phyloP scores from a whole-genome alignment of 164 flowering plant genomes.

The Piper betle region DNA sequence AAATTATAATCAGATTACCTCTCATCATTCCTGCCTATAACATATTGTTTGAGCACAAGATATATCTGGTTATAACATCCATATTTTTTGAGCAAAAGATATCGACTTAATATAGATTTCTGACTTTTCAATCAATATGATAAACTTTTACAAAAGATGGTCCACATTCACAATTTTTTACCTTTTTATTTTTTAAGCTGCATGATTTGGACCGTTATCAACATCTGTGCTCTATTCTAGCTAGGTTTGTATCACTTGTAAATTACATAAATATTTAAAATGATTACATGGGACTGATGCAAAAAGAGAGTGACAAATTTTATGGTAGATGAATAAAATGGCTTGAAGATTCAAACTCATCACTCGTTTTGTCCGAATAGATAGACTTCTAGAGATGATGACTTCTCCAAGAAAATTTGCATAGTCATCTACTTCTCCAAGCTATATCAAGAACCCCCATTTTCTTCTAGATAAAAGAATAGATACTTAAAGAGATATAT shows the following conservation, averaged over 20 bases:
- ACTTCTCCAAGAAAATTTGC: background rate
- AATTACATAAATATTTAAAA: no score
- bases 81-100: no score
- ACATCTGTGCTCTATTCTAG: no score
- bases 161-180: no score
- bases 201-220: no score
- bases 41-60: background rate
- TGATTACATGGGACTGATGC: no score
- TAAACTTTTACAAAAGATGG: no score
- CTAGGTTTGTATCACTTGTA: no score
- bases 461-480: background rate
- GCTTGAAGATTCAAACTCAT: background rate
- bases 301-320: no score
- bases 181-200: no score
- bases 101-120: no score
- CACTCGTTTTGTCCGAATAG: background rate
- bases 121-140: no score
- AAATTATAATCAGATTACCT: background rate
- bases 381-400: background rate
- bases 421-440: background rate
- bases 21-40: background rate
- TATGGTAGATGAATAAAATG: background rate
- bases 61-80: background rate
- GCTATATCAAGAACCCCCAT: background rate
- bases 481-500: background rate